phyloP scores from a whole-genome alignment of 148 eudicot genomes.

The Cornus suecica region DNA sequence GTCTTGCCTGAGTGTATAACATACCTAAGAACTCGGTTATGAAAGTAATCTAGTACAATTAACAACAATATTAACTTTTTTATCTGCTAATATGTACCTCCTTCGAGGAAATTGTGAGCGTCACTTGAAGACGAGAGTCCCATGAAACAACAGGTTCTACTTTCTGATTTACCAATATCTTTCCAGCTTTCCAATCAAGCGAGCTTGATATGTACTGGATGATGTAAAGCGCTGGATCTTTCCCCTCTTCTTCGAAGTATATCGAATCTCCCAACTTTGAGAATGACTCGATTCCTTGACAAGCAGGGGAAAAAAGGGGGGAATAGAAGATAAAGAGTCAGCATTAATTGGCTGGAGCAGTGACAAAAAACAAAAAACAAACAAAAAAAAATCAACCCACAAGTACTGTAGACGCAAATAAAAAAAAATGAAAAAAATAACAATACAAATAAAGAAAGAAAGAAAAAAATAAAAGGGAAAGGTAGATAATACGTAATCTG shows the following conservation, averaged over 20 bases:
- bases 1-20: neutral
- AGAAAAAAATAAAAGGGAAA: too few species aligned
- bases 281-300: slow-evolving; percentile 81
- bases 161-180: slow-evolving; percentile 45
- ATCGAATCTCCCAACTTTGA: slow-evolving; percentile 94
- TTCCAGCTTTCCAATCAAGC: slow-evolving; percentile 65
- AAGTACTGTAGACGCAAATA: neutral
- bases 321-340: neutral
- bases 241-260: slow-evolving; percentile 78
- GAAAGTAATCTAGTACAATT: neutral
- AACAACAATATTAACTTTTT: neutral
- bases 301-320: slow-evolving; percentile 1
- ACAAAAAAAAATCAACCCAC: neutral
- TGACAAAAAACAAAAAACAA: neutral
- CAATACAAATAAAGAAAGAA: neutral
- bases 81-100: slow-evolving; percentile 25
- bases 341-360: neutral
- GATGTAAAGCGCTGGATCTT: slow-evolving; percentile 53
- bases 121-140: slow-evolving; percentile 58
- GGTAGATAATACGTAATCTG: too few species aligned
- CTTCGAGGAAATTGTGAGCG: slow-evolving; percentile 34
- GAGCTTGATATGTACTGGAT: slow-evolving; percentile 85
- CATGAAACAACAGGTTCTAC: slow-evolving; percentile 67
- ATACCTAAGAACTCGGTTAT: neutral
- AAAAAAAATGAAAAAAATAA: neutral